Percentiles rank a stretch among this genome's conserved stretches.
Conservation (phyloP, 306 rosid species). For the Acacia confusa region DNA sequence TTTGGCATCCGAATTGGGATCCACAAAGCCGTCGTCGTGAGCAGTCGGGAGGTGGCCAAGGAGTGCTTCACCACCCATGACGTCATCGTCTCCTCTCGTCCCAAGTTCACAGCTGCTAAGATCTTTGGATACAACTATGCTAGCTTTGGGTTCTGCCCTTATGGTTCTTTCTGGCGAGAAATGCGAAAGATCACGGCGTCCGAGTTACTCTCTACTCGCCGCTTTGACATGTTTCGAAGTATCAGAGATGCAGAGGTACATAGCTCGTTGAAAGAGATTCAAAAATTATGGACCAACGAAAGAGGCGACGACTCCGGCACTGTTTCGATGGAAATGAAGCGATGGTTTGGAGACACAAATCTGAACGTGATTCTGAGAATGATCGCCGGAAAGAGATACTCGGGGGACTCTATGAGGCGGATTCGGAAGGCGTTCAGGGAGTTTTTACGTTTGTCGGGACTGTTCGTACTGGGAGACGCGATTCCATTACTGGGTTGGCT, state of each 20-base stretch:
- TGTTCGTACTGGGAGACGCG: constrained; percentile 39
- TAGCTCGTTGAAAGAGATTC: constrained; percentile 18
- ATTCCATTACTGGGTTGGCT: constrained; percentile 47
- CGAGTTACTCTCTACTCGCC: constrained; percentile 42
- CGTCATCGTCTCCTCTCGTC: constrained; percentile 40
- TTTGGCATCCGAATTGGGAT: constrained; percentile 42
- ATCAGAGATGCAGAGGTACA: constrained; percentile 39
- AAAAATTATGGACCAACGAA: background rate
- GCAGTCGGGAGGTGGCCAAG: constrained; percentile 49
- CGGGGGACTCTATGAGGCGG: background rate
- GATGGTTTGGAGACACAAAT: constrained; percentile 42
- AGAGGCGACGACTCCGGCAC: background rate
- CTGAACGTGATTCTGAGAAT: constrained; percentile 47
- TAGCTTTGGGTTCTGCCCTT: constrained; percentile 43
- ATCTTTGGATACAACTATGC: constrained; percentile 46
- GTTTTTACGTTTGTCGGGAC: constrained; percentile 33
- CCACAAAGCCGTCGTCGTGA: constrained; percentile 44
- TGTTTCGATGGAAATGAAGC: constrained; percentile 40
- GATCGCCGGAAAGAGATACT: constrained; percentile 43
- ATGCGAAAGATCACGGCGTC: constrained; percentile 42
- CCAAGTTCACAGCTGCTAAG: constrained; percentile 32
- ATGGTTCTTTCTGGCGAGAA: constrained; percentile 47
- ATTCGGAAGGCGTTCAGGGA: constrained; percentile 22
- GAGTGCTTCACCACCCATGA: constrained; percentile 57
- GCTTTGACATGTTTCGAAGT: constrained; percentile 32